Evolutionary conservation across 352 stramenopile genomes (phyloP), one percentile per base, ranked within the genome.

Genomic region (Elongisporangium prolatum): DNA sequence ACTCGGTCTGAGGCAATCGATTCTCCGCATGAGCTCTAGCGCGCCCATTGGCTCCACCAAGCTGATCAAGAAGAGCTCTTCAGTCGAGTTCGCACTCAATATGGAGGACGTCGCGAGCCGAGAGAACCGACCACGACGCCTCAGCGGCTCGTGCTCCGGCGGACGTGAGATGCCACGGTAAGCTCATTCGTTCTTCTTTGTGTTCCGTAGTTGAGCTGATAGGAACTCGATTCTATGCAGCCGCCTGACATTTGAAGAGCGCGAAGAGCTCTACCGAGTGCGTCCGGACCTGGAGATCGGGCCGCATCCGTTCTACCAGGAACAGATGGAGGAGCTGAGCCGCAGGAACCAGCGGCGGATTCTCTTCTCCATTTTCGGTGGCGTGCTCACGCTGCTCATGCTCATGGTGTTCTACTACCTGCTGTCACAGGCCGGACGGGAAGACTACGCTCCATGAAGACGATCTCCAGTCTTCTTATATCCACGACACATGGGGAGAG

Each of bases 211-310:
- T 21, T 62, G 13, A 44, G n/a, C n/a, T n/a, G n/a, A n/a, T n/a
- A n/a, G n/a, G n/a, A n/a, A n/a, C n/a, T n/a, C n/a, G n/a, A n/a
- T n/a, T n/a, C n/a, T n/a, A n/a, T n/a, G 21, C 53, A 90, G 84
- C 44, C 74, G 86, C 13, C 59, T 95, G 53, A 93, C 86, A 17
- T 64, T 78, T 17, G 80, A 91, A 69, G 86, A 95, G 64, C 91
- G 88, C 62, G 76, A 83, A 49, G 86, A 89, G 56, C 72, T 95
- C 37, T 95, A 95, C 63, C 83, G 77, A 65, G 52, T 89, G 53
- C 86, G 86, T 6, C 86, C 86, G 20, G 86, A 95, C 55, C 74
- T 95, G 20, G 84, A 92, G 60, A 91, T 95, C 40, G 74, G 71
- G 0, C 76, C 76, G 25, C 63, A 40, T 40, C 74, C 80, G 6